Percentiles rank a stretch among this genome's conserved stretches.
Conservation (phyloP, 129 eudicot genomes). For the Helianthus annuus region HanXRQr2.0-SUNRISE NC_035448.2:22993081-22993580, state of each 20-base stretch:
- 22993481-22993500: not conserved
- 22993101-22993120: slow-evolving; percentile 12
- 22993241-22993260: slow-evolving; percentile 87
- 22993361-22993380: slow-evolving; percentile 4
- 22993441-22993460: too few species aligned
- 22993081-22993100: slow-evolving; percentile 15
- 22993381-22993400: not conserved
- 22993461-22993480: too few species aligned
- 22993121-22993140: slow-evolving; percentile 8
- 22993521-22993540: too few species aligned
- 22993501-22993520: too few species aligned
- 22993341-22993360: not conserved
- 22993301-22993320: slow-evolving; percentile 78
- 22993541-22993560: too few species aligned
- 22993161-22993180: not conserved
- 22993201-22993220: slow-evolving; percentile 81
- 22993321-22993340: slow-evolving; percentile 59
- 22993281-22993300: slow-evolving; percentile 92
- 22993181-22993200: slow-evolving; percentile 20
- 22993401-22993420: not conserved
- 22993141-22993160: slow-evolving; percentile 4
- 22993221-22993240: slow-evolving; percentile 88
- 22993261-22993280: slow-evolving; percentile 97
- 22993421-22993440: not conserved
- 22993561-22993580: too few species aligned